Base-by-base conservation (phyloP, 106 monocot species). In the Allium sativum region DNA sequence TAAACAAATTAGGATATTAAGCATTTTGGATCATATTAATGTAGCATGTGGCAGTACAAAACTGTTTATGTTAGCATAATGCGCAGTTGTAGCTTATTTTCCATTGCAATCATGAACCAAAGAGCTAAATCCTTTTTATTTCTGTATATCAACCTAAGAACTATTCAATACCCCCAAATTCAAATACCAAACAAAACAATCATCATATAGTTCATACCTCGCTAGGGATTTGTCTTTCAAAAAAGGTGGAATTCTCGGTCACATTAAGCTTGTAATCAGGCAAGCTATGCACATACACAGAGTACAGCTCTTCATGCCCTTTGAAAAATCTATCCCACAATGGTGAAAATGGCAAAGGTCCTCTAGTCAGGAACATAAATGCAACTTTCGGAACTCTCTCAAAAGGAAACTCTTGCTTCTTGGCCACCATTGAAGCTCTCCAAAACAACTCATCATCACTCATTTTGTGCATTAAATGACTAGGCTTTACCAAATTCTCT, bases 261-360 rank as follows among this genome's bases (percentile, higher is more conserved):
- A 59, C 69, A 40, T 69, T 69, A 59, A 69, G 59, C 69, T 69
- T 59, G 69, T 69, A 69, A 31, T 69, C 69, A 7, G 69, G 69
- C 44, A 69, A 56, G 1, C 56, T 31, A 59, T 69, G 69, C 15
- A 69, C 69, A 18, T 69, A 69, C 40, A 69, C 59, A 4, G 69
- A 69, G 17, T 48, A 69, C 18, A 69, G 18, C 46, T 59, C 59
- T 16, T 69, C 48, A 50, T 69, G 69, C 10, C 69, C 69, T 51
- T 59, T 69, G 48, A 69, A 69, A 42, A 69, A 69, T 18, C 20
- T 57, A 40, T 69, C 69, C 69, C 69, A 69, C 10, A 69, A 44
- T 7, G 58, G 44, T 40, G 31, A 48, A 8, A 69, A 69, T 10
- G 69, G 69, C 48, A 69, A n/a, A 13, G 69, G 69, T 21, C 69